These are phyloP conservation scores for Solanum hybrid DNA, from an alignment of 305 asterid genomes.

Conservation along the genomic window DNA sequence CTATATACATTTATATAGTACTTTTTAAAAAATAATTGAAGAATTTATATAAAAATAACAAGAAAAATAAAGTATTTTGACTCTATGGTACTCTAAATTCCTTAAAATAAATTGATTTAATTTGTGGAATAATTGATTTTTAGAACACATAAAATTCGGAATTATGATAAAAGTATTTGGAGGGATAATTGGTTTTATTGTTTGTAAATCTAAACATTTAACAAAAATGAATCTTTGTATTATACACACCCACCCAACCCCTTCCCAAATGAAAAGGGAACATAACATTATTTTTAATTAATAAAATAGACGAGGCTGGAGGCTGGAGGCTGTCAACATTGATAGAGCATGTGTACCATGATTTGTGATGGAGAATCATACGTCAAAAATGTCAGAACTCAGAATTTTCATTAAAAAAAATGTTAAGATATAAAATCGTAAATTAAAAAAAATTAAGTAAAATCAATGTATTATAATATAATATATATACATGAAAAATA, in stretches of 20 bases:
- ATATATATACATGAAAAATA: too few relatives aligned
- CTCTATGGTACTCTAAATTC: background rate
- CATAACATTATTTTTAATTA: background rate
- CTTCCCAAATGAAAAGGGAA: background rate
- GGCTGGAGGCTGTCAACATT: background rate
- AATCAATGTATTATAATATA: too few relatives aligned
- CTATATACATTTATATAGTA: too few relatives aligned
- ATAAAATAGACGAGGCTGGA: background rate
- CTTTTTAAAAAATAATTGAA: too few relatives aligned
- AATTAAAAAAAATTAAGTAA: too few relatives aligned
- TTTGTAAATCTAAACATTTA: background rate
- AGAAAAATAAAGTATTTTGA: background rate
- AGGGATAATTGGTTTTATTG: background rate
- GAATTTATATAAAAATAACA: too few relatives aligned
- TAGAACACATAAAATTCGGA: background rate
- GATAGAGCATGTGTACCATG: background rate
- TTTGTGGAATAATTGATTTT: background rate
- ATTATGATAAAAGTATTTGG: background rate
- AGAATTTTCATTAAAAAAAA: background rate
- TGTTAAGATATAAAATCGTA: too few relatives aligned
- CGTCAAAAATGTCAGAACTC: background rate
- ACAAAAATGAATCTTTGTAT: background rate
- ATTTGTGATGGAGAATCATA: background rate
- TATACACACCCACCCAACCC: background rate
- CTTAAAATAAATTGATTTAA: background rate